These are phyloP conservation scores for Knoxdaviesia proteae DNA, from an alignment of 2,329 filamentous ascomycete species.

Conservation along the genomic window DNA sequence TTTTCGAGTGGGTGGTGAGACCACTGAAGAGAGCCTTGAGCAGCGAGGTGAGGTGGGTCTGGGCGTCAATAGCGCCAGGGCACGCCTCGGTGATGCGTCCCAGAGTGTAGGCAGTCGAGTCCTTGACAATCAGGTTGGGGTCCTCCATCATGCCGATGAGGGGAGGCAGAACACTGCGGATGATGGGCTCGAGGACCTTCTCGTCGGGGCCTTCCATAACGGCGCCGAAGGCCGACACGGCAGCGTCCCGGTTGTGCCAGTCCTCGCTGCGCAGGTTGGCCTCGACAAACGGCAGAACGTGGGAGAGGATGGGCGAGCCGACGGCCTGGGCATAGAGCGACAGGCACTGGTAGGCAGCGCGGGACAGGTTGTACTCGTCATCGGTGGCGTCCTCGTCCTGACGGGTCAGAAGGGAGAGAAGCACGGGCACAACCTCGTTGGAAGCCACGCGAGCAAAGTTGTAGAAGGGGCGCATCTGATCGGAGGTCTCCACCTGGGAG, in stretches of 20 bases:
- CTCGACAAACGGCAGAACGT: constrained; percentile 83
- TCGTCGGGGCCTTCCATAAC: constrained; percentile 98
- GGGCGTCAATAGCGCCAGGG: constrained; percentile 75
- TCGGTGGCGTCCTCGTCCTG: constrained; percentile 94
- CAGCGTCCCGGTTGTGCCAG: constrained; percentile 88
- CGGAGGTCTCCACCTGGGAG: constrained; percentile 43
- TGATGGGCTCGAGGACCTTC: constrained; percentile 74
- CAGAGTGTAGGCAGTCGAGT: constrained; percentile 88
- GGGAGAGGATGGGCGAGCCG: constrained; percentile 60
- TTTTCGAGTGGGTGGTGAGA: constrained; percentile 78
- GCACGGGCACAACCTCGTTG: constrained; percentile 80
- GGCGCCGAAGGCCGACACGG: constrained; percentile 89
- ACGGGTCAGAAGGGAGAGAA: constrained; percentile 75
- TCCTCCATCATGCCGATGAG: constrained; percentile 88
- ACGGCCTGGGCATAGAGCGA: constrained; percentile 91
- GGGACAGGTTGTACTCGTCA: constrained; percentile 92
- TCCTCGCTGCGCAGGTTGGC: constrained; percentile 73
- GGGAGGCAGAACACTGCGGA: constrained; percentile 85
- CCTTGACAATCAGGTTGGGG: constrained; percentile 69
- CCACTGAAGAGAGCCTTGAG: constrained; percentile 81
- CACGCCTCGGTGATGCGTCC: constrained; percentile 91
- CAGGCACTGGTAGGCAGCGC: constrained; percentile 88
- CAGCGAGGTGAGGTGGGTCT: constrained; percentile 61
- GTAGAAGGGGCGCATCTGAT: constrained; percentile 79
- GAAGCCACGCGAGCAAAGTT: constrained; percentile 90